phyloP scores from a whole-genome alignment of 345 rosid species.

The Gossypium australe region DNA sequence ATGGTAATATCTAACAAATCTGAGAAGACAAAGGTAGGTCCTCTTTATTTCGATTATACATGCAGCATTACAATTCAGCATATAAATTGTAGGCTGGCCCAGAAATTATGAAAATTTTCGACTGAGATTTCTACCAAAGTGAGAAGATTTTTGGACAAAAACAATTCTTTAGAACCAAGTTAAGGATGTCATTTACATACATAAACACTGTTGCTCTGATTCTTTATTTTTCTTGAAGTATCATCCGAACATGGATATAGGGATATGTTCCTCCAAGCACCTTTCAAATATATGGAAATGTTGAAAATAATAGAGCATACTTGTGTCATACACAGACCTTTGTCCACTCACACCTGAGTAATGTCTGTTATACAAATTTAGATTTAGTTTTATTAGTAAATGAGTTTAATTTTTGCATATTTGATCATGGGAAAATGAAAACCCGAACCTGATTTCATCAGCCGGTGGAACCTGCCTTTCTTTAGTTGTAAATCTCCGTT shows the following conservation, averaged over 20 bases:
- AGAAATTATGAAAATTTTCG: not conserved
- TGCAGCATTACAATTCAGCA: not conserved
- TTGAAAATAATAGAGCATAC: too few relatives aligned
- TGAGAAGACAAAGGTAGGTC: slow-evolving; percentile 51
- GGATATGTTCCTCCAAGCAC: too few relatives aligned
- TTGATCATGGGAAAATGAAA: not conserved
- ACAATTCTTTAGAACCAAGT: not conserved
- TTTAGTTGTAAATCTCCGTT: not conserved
- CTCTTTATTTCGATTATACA: not conserved
- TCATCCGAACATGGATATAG: too few relatives aligned
- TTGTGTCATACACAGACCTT: too few relatives aligned
- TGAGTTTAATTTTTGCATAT: not conserved
- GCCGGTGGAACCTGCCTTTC: not conserved
- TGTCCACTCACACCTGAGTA: not conserved
- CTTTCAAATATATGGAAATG: too few relatives aligned
- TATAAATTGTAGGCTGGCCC: not conserved
- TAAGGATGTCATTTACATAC: not conserved
- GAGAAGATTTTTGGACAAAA: not conserved
- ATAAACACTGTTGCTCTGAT: too few relatives aligned
- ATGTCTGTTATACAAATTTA: not conserved
- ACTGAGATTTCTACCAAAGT: not conserved
- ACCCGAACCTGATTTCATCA: not conserved
- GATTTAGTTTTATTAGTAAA: not conserved
- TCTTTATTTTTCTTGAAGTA: too few relatives aligned
- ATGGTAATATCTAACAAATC: slow-evolving; percentile 17